Percentiles rank a stretch among this genome's conserved stretches.
These are phyloP conservation scores for Dictyostelium firmibasis DNA, from an alignment of 78 protist genomes.

Conservation along the genomic window DNA sequence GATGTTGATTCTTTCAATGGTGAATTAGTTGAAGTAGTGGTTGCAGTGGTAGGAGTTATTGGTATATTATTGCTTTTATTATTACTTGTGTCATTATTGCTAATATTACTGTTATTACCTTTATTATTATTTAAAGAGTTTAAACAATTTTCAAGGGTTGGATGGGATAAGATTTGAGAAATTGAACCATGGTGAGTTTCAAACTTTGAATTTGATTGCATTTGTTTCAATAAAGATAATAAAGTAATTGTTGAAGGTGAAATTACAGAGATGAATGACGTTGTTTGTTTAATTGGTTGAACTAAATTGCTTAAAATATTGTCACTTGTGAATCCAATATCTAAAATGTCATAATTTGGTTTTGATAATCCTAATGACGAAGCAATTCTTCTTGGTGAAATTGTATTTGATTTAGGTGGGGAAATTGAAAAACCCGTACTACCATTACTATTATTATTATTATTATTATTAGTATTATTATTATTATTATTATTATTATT, in stretches of 20 bases:
- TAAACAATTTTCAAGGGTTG: background rate
- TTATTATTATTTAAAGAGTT: too few species aligned
- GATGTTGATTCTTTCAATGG: conserved; percentile 1
- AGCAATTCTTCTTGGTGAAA: background rate
- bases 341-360: background rate
- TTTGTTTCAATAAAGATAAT: background rate
- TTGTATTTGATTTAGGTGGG: background rate
- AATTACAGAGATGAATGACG: background rate
- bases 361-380: background rate
- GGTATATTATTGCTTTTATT: background rate
- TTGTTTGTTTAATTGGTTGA: conserved; percentile 12
- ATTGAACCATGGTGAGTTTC: conserved; percentile 13
- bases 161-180: background rate
- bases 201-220: background rate
- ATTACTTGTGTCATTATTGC: background rate
- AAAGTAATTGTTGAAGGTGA: background rate
- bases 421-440: background rate
- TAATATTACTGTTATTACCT: background rate
- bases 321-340: background rate
- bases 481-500: background rate
- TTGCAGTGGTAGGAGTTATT: background rate
- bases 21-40: background rate
- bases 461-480: background rate
- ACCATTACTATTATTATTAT: background rate
- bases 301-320: conserved; percentile 11